These are phyloP conservation scores for Calonectria ilicicola DNA, from an alignment of 2,329 filamentous ascomycete genomes.

Conservation along the genomic window DNA sequence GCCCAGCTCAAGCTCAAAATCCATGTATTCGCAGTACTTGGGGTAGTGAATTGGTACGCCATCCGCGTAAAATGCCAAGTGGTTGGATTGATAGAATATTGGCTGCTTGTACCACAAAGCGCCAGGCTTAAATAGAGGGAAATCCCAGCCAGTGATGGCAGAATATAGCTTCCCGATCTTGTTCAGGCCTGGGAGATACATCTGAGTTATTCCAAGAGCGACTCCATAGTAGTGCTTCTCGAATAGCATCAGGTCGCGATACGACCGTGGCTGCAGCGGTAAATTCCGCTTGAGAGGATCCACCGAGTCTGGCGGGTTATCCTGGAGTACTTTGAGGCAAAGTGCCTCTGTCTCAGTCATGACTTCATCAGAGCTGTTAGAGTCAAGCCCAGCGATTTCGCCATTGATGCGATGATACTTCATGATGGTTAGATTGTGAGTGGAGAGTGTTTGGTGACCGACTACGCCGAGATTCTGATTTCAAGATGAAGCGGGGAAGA, in stretches of 20 bases:
- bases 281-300: not conserved
- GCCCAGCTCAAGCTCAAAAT: not conserved
- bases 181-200: not conserved
- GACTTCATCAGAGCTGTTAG: not conserved
- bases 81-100: constrained; percentile 1
- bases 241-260: not conserved
- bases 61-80: not conserved
- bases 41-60: not conserved
- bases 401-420: not conserved
- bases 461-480: too few relatives aligned
- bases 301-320: not conserved
- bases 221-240: not conserved
- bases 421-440: not conserved
- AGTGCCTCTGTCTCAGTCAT: not conserved
- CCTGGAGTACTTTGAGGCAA: not conserved
- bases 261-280: not conserved
- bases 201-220: not conserved
- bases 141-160: not conserved
- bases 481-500: not conserved
- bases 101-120: constrained; percentile 1
- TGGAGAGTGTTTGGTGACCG: not conserved
- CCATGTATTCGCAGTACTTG: not conserved
- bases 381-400: not conserved
- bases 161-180: not conserved
- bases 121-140: not conserved